phyloP scores from a whole-genome alignment of 352 stramenopile genomes.

The Peronospora destructor region DNA sequence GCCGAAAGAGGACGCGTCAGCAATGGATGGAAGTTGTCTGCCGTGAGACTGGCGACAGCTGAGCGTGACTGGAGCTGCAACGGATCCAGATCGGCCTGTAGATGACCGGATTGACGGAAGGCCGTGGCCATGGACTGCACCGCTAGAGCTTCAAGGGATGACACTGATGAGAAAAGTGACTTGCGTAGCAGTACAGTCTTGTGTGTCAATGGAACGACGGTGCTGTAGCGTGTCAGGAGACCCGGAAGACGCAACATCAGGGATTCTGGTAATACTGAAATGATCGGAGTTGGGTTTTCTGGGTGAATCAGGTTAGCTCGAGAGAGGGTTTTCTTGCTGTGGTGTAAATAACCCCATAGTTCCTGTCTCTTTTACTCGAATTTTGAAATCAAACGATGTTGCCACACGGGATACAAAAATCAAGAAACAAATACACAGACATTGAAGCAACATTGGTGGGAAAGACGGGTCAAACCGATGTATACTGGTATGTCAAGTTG shows the following conservation, averaged over 20 bases:
- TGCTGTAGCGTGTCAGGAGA: conserved; percentile 23
- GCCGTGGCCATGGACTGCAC: conserved; percentile 56
- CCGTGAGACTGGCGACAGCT: conserved; percentile 31
- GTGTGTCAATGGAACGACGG: conserved; percentile 18
- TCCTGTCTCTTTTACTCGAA: conserved; percentile 7
- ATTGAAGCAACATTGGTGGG: conserved; percentile 10
- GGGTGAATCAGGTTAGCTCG: too few species aligned
- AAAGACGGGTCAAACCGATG: conserved; percentile 1
- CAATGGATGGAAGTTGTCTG: conserved; percentile 49
- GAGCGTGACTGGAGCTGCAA: conserved; percentile 37
- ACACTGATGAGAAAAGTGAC: conserved; percentile 26
- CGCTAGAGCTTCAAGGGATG: conserved; percentile 58
- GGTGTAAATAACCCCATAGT: background rate
- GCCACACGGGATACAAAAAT: conserved; percentile 4
- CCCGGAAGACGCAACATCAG: conserved; percentile 58
- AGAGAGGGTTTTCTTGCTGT: too few species aligned
- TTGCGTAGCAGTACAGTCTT: conserved; percentile 4
- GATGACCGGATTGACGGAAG: conserved; percentile 70
- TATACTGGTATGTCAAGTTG: conserved; percentile 5
- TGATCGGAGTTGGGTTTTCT: background rate
- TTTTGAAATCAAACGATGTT: conserved; percentile 24
- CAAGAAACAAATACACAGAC: conserved; percentile 11
- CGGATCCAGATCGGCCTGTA: conserved; percentile 69
- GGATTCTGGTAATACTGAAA: conserved; percentile 4
- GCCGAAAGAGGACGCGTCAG: conserved; percentile 22